A percentile compares a stretch with the other conserved stretches of the same genome.
phyloP scores from a whole-genome alignment of 176 grass and related monocot genomes.

The Metroxylon sagu region DNA sequence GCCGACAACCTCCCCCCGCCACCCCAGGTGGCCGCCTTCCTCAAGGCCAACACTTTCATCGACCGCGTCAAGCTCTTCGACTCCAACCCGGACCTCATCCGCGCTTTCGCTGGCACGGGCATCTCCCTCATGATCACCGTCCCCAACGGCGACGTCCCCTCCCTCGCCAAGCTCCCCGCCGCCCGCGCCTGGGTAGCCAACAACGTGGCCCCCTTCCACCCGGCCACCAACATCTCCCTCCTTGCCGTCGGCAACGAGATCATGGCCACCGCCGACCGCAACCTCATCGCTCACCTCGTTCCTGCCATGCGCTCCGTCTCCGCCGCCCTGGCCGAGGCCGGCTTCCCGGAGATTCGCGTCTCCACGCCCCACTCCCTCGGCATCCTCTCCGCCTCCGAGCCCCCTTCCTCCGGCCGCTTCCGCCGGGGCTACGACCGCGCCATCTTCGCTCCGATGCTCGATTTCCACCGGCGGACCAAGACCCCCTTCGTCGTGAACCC shows the following conservation, averaged over 20 bases:
- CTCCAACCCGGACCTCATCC: conserved; percentile 52
- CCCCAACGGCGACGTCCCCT: conserved; percentile 60
- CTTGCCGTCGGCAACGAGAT: conserved; percentile 73
- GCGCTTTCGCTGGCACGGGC: conserved; percentile 62
- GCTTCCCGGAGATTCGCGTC: conserved; percentile 47
- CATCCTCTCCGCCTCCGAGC: conserved; percentile 42
- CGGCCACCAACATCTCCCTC: conserved; percentile 54
- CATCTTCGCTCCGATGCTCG: conserved; percentile 81
- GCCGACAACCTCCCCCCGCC: conserved; percentile 66
- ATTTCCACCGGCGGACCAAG: conserved; percentile 41
- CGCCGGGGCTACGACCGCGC: conserved; percentile 36
- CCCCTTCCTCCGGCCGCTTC: conserved; percentile 58
- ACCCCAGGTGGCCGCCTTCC: conserved; percentile 39
- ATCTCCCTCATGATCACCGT: conserved; percentile 60
- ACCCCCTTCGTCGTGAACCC: conserved; percentile 74
- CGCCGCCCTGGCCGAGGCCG: conserved; percentile 34
- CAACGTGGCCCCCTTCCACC: conserved; percentile 64
- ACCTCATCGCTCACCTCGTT: conserved; percentile 55
- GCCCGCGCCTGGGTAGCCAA: conserved; percentile 55
- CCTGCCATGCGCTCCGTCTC: conserved; percentile 59
- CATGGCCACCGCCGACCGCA: conserved; percentile 40
- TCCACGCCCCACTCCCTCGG: conserved; percentile 67
- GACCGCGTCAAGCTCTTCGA: conserved; percentile 92
- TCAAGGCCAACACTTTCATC: conserved; percentile 46
- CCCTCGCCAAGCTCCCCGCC: conserved; percentile 31